Conservation (phyloP, 495 filamentous ascomycete genomes). For the Hypoxylon subgilvum region DNA sequence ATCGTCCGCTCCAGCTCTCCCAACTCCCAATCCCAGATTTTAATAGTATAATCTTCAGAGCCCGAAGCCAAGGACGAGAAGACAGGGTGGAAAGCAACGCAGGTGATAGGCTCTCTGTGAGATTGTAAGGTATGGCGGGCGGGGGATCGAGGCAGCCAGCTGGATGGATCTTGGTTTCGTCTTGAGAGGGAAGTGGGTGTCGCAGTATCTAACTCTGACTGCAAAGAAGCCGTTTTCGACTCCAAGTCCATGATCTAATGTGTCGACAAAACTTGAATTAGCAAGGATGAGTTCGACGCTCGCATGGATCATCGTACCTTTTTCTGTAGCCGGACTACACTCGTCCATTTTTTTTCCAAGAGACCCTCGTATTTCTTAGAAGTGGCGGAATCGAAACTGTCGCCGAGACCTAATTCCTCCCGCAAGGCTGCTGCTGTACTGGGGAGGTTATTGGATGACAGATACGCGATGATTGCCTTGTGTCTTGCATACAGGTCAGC, state of each 20-base stretch:
- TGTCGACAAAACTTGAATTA: constrained; percentile 22
- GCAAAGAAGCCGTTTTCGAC: constrained; percentile 68
- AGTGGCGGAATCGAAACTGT: constrained; percentile 75
- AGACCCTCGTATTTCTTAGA: constrained; percentile 88
- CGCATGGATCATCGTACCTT: constrained; percentile 61
- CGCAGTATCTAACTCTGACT: constrained; percentile 80
- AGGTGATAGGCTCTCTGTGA: constrained; percentile 81
- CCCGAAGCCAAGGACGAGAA: constrained; percentile 92
- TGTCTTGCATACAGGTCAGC: constrained; percentile 62
- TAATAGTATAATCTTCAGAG: constrained; percentile 85
- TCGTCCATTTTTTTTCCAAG: constrained; percentile 96
- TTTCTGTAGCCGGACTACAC: constrained; percentile 86
- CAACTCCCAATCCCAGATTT: constrained; percentile 98
- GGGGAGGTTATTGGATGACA: constrained; percentile 71
- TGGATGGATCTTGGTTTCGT: constrained; percentile 80
- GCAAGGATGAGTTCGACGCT: background rate
- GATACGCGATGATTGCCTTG: constrained; percentile 88
- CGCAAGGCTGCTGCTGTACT: constrained; percentile 71
- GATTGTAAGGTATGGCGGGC: constrained; percentile 83
- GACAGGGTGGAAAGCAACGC: constrained; percentile 91
- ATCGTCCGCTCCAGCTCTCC: constrained; percentile 90
- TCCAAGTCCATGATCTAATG: constrained; percentile 95
- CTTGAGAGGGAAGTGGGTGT: constrained; percentile 83
- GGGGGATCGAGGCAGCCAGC: constrained; percentile 84
- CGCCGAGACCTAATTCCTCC: constrained; percentile 67